Evolutionary conservation across 192 early-diverging fungal genomes (phyloP).

Genomic region (Umbelopsis sp.): DNA sequence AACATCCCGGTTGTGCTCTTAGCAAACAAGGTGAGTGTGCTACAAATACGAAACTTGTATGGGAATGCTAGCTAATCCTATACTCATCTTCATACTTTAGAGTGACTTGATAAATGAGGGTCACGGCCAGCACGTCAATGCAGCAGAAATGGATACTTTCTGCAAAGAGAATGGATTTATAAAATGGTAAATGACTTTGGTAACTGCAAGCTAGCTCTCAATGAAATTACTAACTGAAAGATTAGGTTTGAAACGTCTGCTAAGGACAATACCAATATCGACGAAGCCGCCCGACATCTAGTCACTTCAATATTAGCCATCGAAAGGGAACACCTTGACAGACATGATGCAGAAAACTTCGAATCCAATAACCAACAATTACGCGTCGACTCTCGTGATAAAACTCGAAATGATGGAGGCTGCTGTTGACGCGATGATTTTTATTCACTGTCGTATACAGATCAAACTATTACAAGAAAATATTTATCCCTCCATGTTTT

Average conservation of each 20-base stretch:
- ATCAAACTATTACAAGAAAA: background rate
- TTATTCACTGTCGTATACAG: background rate
- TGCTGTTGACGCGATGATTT: background rate
- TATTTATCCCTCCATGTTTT: background rate
- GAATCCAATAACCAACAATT: slow-evolving; percentile 2
- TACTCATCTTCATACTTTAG: slow-evolving; percentile 16
- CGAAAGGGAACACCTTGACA: slow-evolving; percentile 34
- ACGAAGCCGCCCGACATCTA: slow-evolving; percentile 56
- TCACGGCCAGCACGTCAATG: slow-evolving; percentile 27
- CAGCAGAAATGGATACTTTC: slow-evolving; percentile 48
- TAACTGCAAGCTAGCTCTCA: no score
- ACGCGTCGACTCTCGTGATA: slow-evolving; percentile 1
- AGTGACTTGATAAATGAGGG: slow-evolving; percentile 45
- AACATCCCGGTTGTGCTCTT: slow-evolving; percentile 56
- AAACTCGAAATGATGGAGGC: background rate
- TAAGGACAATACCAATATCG: slow-evolving; percentile 63
- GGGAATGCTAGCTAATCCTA: no score
- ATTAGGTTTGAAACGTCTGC: slow-evolving; percentile 62
- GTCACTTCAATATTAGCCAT: slow-evolving; percentile 42
- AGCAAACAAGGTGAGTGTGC: slow-evolving; percentile 56
- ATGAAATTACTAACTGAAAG: background rate
- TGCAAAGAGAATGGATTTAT: slow-evolving; percentile 55
- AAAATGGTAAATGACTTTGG: slow-evolving; percentile 41
- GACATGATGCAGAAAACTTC: slow-evolving; percentile 1
- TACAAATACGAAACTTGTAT: background rate